These are phyloP conservation scores for Phlyctochytrium bullatum DNA, from an alignment of 192 early-diverging fungal genomes.

Conservation along the genomic window DNA sequence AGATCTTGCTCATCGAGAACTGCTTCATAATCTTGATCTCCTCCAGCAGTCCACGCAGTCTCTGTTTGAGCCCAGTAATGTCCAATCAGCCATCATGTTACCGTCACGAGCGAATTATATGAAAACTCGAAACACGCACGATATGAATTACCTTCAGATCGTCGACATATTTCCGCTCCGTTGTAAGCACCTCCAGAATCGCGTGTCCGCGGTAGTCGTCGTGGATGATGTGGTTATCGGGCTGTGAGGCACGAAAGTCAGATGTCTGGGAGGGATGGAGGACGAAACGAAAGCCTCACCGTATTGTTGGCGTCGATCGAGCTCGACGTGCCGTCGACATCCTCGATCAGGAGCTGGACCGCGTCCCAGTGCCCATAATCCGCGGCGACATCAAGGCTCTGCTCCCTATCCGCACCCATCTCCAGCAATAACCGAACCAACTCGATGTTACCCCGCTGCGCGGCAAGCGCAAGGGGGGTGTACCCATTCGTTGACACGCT, in stretches of 20 bases:
- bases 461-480: too few species aligned
- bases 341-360: too few species aligned
- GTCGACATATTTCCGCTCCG: constrained; percentile 40
- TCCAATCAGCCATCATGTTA: too few species aligned
- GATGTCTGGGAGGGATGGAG: too few species aligned
- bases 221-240: not conserved
- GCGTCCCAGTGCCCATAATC: too few species aligned
- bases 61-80: constrained; percentile 27
- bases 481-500: too few species aligned
- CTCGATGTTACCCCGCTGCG: too few species aligned
- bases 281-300: not conserved
- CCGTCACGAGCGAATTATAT: too few species aligned
- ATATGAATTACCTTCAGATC: constrained; percentile 38
- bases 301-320: not conserved
- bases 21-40: constrained; percentile 28
- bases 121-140: constrained; percentile 19
- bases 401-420: too few species aligned
- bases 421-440: too few species aligned
- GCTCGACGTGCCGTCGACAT: not conserved
- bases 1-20: constrained; percentile 34
- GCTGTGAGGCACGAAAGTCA: too few species aligned
- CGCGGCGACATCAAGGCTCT: too few species aligned
- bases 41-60: constrained; percentile 32
- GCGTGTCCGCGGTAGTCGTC: constrained; percentile 26
- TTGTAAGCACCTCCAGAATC: constrained; percentile 41